Base-by-base conservation (phyloP, 2,329 filamentous ascomycete genomes). In the Aureobasidium subglaciale region DNA sequence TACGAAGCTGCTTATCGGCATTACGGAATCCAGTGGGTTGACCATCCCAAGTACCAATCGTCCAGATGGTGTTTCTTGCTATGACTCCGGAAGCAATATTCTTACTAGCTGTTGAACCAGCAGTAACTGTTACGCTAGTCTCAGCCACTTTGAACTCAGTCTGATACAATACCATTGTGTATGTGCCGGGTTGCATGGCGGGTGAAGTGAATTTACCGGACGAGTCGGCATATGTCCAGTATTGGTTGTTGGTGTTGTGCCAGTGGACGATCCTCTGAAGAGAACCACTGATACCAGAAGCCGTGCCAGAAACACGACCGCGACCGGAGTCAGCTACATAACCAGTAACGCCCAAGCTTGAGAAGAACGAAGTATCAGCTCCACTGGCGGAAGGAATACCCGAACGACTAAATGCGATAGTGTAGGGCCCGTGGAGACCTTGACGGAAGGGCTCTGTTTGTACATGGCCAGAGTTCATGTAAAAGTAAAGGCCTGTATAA, bases 101-200 rank as follows among this genome's bases (percentile, higher is more conserved):
- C 48, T 74, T 72, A 3, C 71, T 75, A 0, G 74, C 74, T 1
- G 74, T 73, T 29, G 68, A 67, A 4, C 80, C 80, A 1, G 78
- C 77, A 2, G 70, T 71, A 37, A 84, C 79, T 0, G 68, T 71
- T 15, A 81, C 77, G 5, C 69, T 72, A 22, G 71, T 68, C 2
- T 74, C 73, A 4, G 77, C 79, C 8, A 83, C 78, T 59, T 76
- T 73, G 63, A 78, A 78, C 65, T 84, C 81, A 16, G 73, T 76
- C 61, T 82, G 80, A 68, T 84, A 84, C 34, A 86, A 75, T 4
- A 83, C 78, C 76, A 85, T 84, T n/a, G 80, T 85, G 69, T 86
- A 86, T 0, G 79, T 84, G 27, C 84, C 83, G 0, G 83, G 80
- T 63, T 83, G 84, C 83, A 87, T 86, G 56, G 76, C 71, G 0